Base-by-base conservation (phyloP, 805 yeast genomes). In the Starmera dryadoides region DNA sequence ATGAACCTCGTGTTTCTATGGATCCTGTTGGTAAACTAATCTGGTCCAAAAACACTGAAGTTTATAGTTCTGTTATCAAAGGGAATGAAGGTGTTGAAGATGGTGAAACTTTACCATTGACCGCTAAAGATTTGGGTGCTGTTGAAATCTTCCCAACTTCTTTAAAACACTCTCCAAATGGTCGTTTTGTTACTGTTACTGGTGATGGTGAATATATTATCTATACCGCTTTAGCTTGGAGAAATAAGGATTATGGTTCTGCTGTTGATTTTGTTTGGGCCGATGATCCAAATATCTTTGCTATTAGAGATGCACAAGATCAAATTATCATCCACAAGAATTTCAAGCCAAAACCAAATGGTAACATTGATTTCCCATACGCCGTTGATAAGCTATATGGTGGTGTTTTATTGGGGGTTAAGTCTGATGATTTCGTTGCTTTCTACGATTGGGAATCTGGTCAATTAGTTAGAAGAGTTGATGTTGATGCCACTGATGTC, bases 171-270 rank as follows among this genome's bases (percentile, higher is more conserved):
- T 91, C 98, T 34, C 97, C 98, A 46, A 93, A 93, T 59, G 99
- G 99, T 47, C 79, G 96, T 62, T 93, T 85, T 59, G 97, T 89
- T 30, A 84, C 98, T 21, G 96, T 93, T 36, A 83, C 91, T 34
- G 99, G 99, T 57, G 98, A 93, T 64, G 97, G 96, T 43, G 99
- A 93, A 64, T 91, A 87, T 60, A 86, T 91, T 52, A 82, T 93
- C 39, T 93, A 91, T 65, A 89, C 98, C 2, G 91, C 98, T 2
- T 74, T 93, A 53, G 98, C 98, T 1, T 93, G 98, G 98, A 79
- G 98, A 68, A 88, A 91, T 55, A 93, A 88, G 66, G 73, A 88
- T 36, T 93, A 85, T 62, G 98, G 98, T 46, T 73, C 77, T 41
- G 96, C 95, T 17, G 65, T 79, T 40, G 97, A 88, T 56, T 87